Evolutionary conservation across 2,329 filamentous ascomycete species (phyloP).

Genomic region (Arachnomyces sp.): DNA sequence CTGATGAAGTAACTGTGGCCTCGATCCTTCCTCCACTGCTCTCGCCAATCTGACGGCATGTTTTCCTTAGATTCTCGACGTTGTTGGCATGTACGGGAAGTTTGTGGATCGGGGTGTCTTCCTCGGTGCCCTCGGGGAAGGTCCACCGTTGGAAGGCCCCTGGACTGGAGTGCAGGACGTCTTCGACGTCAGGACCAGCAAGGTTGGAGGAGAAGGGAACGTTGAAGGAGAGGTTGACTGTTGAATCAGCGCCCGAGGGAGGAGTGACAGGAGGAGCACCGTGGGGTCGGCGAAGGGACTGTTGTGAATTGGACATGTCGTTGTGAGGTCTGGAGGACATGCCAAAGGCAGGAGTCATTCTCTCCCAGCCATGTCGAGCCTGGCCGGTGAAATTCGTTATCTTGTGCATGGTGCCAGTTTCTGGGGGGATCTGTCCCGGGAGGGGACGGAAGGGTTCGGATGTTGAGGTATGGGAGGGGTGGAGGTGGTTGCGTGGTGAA

Average conservation of each 20-base stretch:
- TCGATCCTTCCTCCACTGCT: conserved; percentile 62
- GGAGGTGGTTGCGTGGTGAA: conserved; percentile 6
- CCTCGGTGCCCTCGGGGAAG: conserved; percentile 76
- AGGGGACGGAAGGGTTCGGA: conserved; percentile 20
- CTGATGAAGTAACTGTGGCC: conserved; percentile 73
- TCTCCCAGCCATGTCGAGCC: conserved; percentile 60
- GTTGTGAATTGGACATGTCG: conserved; percentile 42
- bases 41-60: conserved; percentile 76
- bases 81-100: conserved; percentile 88
- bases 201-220: conserved; percentile 92
- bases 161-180: conserved; percentile 85
- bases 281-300: conserved; percentile 49
- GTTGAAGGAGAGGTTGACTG: conserved; percentile 92
- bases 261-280: conserved; percentile 46
- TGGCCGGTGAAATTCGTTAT: conserved; percentile 59
- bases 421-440: conserved; percentile 15
- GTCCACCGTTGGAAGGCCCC: conserved; percentile 88
- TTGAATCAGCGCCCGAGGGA: conserved; percentile 62
- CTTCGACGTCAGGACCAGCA: conserved; percentile 83
- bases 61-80: conserved; percentile 64
- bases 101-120: conserved; percentile 76
- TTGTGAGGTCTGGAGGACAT: conserved; percentile 52
- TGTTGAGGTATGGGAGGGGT: background rate
- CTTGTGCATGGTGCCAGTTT: conserved; percentile 53
- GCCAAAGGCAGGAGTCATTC: conserved; percentile 58